Evolutionary conservation across 192 early-diverging fungal species (phyloP).

Genomic region (Lunasporangiospora selenospora): DNA sequence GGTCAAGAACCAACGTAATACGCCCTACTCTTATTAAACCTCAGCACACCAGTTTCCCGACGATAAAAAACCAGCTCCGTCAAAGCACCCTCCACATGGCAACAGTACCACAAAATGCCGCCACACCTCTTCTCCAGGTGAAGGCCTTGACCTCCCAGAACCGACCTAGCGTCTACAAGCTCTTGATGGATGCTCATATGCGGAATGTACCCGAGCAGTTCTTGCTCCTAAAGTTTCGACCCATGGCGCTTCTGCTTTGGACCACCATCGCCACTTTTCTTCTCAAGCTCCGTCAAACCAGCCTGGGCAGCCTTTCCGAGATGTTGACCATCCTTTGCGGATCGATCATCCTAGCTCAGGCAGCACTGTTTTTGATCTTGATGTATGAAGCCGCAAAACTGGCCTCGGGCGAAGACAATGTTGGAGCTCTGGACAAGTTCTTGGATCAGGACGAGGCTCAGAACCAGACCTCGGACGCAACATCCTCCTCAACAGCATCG

Average conservation of each 20-base stretch:
- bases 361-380: slow-evolving; percentile 13
- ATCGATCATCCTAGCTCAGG: slow-evolving; percentile 22
- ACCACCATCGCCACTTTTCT: slow-evolving; percentile 28
- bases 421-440: slow-evolving; percentile 20
- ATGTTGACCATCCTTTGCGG: slow-evolving; percentile 7
- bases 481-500: background rate
- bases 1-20: background rate
- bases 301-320: slow-evolving; percentile 5
- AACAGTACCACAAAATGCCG: too few species aligned
- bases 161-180: slow-evolving; percentile 11
- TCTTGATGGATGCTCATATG: slow-evolving; percentile 29
- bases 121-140: too few species aligned
- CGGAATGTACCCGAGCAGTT: slow-evolving; percentile 10
- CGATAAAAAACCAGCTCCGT: slow-evolving; percentile 7
- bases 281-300: slow-evolving; percentile 17
- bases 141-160: slow-evolving; percentile 23
- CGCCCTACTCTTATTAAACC: background rate
- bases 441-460: slow-evolving; percentile 12
- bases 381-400: slow-evolving; percentile 25
- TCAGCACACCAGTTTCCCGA: background rate
- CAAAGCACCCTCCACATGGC: too few species aligned
- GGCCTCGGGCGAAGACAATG: slow-evolving; percentile 11
- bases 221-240: slow-evolving; percentile 31
- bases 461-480: too few species aligned
- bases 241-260: slow-evolving; percentile 33